A percentile compares a stretch with the other conserved stretches of the same genome.
Evolutionary conservation across 192 early-diverging fungal species (phyloP).

Genomic region (Pecoramyces ruminantium): DNA sequence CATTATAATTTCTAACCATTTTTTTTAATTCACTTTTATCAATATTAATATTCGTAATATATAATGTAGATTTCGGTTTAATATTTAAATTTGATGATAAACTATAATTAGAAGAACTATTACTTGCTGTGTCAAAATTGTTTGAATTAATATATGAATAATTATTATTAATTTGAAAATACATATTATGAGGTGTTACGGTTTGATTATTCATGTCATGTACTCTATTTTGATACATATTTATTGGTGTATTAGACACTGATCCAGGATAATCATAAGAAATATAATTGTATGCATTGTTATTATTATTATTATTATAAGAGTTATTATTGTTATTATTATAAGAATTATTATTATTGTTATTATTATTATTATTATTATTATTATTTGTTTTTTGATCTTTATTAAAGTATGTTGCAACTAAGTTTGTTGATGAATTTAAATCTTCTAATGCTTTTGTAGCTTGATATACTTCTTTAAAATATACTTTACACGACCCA

Average conservation of each 20-base stretch:
- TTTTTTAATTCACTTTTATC: neutral
- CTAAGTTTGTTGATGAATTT: conserved; percentile 2
- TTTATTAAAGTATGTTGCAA: conserved; percentile 4
- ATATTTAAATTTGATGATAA: neutral
- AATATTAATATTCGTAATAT: neutral
- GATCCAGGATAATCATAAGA: neutral
- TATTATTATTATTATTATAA: no score
- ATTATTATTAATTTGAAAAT: neutral
- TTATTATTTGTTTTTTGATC: neutral
- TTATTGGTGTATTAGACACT: neutral
- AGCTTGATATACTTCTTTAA: conserved; percentile 1
- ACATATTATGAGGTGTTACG: neutral
- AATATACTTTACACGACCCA: conserved; percentile 5
- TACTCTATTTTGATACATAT: neutral
- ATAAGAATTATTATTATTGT: neutral
- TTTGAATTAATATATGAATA: neutral
- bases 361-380: neutral
- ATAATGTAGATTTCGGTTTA: neutral
- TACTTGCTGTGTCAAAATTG: neutral
- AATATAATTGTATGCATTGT: neutral
- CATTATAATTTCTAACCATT: neutral
- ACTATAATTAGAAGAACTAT: neutral
- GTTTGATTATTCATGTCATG: neutral
- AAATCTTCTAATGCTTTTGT: neutral
- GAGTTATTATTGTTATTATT: neutral